Evolutionary conservation across 371 early-diverging fungal genomes (phyloP).

Genomic region (Haplosporangium sp.): DNA sequence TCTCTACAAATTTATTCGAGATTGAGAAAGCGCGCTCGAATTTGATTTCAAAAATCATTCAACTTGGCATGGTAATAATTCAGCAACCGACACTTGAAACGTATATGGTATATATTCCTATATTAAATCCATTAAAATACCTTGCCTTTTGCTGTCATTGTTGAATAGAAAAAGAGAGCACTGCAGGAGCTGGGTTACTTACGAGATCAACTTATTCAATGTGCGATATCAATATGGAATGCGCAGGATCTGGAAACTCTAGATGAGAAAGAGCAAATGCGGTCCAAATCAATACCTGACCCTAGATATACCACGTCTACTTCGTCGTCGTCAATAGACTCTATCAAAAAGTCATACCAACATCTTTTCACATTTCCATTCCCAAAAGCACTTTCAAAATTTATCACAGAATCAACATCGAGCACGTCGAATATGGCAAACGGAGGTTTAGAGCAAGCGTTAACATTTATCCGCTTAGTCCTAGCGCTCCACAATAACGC

Average conservation of each 20-base stretch:
- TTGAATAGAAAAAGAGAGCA: slow-evolving; percentile 46
- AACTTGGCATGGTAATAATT: slow-evolving; percentile 46
- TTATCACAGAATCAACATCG: background rate
- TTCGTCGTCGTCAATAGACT: slow-evolving; percentile 6
- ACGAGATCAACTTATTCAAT: slow-evolving; percentile 28
- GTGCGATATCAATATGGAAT: slow-evolving; percentile 27
- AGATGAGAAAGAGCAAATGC: background rate
- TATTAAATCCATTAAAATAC: background rate
- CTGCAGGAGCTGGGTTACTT: slow-evolving; percentile 33
- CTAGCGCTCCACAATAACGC: slow-evolving; percentile 45
- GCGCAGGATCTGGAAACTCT: slow-evolving; percentile 11
- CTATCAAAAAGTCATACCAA: slow-evolving; percentile 27
- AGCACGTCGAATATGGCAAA: background rate
- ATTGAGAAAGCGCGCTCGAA: slow-evolving; percentile 52
- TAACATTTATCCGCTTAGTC: slow-evolving; percentile 36
- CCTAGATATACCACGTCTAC: background rate
- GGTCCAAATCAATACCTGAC: background rate
- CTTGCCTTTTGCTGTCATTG: background rate
- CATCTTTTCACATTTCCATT: slow-evolving; percentile 40
- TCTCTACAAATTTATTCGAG: slow-evolving; percentile 19
- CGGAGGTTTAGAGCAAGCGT: background rate
- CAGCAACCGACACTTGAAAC: background rate
- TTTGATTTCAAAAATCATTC: slow-evolving; percentile 37
- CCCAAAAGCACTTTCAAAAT: slow-evolving; percentile 6
- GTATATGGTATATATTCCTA: background rate